These are phyloP conservation scores for Oldenlandia corymbosa DNA, from an alignment of 257 asterid species.

Conservation along the genomic window DNA sequence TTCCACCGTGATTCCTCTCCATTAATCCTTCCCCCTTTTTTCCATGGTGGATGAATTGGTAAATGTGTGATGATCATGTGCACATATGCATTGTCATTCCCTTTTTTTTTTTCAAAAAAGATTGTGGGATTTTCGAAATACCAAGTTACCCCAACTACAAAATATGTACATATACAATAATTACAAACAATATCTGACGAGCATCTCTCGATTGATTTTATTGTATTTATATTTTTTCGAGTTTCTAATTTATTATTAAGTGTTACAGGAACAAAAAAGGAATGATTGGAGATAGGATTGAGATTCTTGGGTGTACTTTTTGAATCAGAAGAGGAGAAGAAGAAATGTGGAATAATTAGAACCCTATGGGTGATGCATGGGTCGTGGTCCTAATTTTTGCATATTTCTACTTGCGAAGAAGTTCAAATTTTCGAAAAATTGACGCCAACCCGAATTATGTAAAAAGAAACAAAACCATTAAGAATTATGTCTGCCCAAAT, in stretches of 20 bases:
- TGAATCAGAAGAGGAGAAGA: neutral
- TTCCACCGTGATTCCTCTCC: slow-evolving; percentile 32
- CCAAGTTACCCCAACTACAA: no score
- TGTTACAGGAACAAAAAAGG: neutral
- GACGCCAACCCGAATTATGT: no score
- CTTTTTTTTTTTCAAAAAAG: neutral
- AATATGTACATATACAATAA: no score
- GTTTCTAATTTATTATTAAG: neutral
- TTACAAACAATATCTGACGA: no score
- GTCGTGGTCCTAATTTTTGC: neutral
- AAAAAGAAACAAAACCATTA: no score
- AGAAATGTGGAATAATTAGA: slow-evolving; percentile 7
- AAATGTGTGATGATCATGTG: slow-evolving; percentile 23
- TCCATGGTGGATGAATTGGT: slow-evolving; percentile 10
- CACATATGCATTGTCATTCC: slow-evolving; percentile 1
- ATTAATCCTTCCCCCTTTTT: slow-evolving; percentile 12
- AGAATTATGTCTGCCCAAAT: neutral
- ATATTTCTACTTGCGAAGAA: neutral
- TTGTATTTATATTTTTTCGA: no score
- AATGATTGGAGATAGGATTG: neutral
- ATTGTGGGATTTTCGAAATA: no score
- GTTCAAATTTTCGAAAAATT: neutral
- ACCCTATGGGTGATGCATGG: neutral
- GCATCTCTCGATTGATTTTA: no score
- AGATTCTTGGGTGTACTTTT: neutral